Base-by-base conservation (phyloP, 805 yeast genomes). In the Teunomyces stri region DNA sequence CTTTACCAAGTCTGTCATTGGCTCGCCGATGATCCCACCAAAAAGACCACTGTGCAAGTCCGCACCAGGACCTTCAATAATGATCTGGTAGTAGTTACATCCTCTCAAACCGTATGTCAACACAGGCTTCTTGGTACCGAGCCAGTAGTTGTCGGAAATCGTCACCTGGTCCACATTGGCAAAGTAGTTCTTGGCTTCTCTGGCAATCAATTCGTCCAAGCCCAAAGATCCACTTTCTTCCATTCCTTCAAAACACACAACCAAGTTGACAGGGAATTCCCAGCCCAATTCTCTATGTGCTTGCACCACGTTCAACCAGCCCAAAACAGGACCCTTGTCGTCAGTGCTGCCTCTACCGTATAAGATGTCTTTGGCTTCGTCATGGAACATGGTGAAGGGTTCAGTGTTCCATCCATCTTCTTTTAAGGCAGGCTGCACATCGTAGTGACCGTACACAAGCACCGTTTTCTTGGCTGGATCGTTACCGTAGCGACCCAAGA, bases 21-120 rank as follows among this genome's bases (percentile, higher is more conserved):
- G 99, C 74, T 94, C 99, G 55, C 95, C 95, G 56, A 94, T 84
- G 51, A 90, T 83, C 64, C 99, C 99, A 56, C 99, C 99, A 65
- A 94, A 94, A 47, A 94, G 81, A 64, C 99, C 99, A 35, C 96
- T 86, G 73, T 94, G 99, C 69, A 94, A 79, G 68, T 94, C 99
- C 6, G 99, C 97, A 40, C 87, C 89, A 36, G 99, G 99, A 10
- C 99, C 99, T 49, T 76, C 77, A 54, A 92, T 73, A 22, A 78
- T 67, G 58, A 92, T 71, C 69, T 90, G 89, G 72, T 94, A 94
- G 76, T 94, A 94, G 73, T 87, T 87, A 64, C 91, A 88, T 52
- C 99, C 99, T 73, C 99, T 85, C 60, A 94, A 82, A 42, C 99
- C 99, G 69, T 94, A 94, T 28, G 99, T 94, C 61, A 94, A 81